Evolutionary conservation across 345 rosid genomes (phyloP).

Genomic region (Turnera subulata): DNA sequence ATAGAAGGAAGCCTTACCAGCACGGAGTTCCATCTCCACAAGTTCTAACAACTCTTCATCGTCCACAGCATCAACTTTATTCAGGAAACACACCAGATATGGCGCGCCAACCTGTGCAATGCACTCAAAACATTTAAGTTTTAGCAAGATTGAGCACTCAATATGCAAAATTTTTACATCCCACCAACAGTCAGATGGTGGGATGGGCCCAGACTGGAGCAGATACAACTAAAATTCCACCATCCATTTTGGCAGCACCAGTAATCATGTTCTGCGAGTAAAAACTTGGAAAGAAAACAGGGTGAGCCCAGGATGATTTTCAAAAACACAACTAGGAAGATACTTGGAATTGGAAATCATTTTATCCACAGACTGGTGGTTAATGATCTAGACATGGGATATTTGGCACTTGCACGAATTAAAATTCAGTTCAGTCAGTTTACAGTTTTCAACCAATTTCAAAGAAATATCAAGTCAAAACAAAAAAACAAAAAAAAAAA

Average conservation of each 20-base stretch:
- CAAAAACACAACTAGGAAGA: too few relatives aligned
- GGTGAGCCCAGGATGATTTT: too few relatives aligned
- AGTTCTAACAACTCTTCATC: slow-evolving; percentile 90
- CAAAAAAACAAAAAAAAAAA: too few relatives aligned
- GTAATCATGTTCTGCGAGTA: slow-evolving; percentile 92
- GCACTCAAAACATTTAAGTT: not conserved
- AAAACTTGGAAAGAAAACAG: not conserved
- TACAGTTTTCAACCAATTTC: too few relatives aligned
- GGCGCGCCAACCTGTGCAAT: slow-evolving; percentile 85
- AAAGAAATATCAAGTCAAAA: too few relatives aligned
- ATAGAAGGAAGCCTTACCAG: slow-evolving; percentile 47
- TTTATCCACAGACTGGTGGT: too few relatives aligned
- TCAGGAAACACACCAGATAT: slow-evolving; percentile 72
- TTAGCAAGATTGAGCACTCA: not conserved
- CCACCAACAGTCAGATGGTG: slow-evolving; percentile 29
- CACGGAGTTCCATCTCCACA: slow-evolving; percentile 98
- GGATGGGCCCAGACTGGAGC: slow-evolving; percentile 99
- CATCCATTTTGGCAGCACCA: slow-evolving; percentile 99
- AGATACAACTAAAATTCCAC: slow-evolving; percentile 97
- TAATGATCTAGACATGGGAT: too few relatives aligned
- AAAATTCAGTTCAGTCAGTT: too few relatives aligned
- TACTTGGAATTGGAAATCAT: too few relatives aligned
- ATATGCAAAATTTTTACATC: slow-evolving; percentile 7
- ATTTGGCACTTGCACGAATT: too few relatives aligned
- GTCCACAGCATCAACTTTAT: slow-evolving; percentile 89